These are phyloP conservation scores for Naematelia encephala DNA, from an alignment of 768 basidiomycete species.

Conservation along the genomic window DNA sequence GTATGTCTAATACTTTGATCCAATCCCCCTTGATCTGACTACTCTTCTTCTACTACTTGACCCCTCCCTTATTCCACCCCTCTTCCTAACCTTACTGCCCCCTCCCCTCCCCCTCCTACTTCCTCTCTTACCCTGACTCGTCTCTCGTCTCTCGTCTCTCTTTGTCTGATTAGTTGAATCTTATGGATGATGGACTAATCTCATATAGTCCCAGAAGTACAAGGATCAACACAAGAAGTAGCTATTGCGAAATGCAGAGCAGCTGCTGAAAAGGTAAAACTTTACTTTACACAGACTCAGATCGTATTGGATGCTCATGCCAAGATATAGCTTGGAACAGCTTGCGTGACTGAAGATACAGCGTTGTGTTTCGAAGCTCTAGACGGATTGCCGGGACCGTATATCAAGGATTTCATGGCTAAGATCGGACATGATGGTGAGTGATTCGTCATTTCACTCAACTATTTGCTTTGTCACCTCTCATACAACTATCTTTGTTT, in stretches of 20 bases:
- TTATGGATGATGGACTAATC: background rate
- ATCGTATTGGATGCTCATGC: background rate
- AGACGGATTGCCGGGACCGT: slow-evolving; percentile 89
- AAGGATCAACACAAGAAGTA: slow-evolving; percentile 87
- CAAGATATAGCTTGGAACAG: slow-evolving; percentile 38
- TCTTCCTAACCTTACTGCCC: too few species aligned
- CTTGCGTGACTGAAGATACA: slow-evolving; percentile 66
- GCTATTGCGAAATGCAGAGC: slow-evolving; percentile 78
- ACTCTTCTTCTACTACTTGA: too few species aligned
- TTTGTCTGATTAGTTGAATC: too few species aligned
- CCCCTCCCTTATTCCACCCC: too few species aligned
- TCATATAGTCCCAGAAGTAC: slow-evolving; percentile 78
- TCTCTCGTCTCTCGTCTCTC: too few species aligned
- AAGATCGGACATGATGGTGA: slow-evolving; percentile 77
- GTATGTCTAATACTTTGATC: slow-evolving; percentile 54
- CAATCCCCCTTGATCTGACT: background rate
- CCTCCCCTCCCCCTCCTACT: background rate
- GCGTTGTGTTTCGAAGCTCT: slow-evolving; percentile 87
- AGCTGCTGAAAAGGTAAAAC: slow-evolving; percentile 73
- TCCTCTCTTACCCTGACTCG: background rate
- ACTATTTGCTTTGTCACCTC: too few species aligned
- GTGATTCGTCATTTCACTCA: slow-evolving; percentile 24
- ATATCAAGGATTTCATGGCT: slow-evolving; percentile 89
- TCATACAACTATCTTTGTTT: too few species aligned
- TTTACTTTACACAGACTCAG: background rate